Evolutionary conservation across 352 stramenopile genomes (phyloP).

Genomic region (Phytopythium vexans): DNA sequence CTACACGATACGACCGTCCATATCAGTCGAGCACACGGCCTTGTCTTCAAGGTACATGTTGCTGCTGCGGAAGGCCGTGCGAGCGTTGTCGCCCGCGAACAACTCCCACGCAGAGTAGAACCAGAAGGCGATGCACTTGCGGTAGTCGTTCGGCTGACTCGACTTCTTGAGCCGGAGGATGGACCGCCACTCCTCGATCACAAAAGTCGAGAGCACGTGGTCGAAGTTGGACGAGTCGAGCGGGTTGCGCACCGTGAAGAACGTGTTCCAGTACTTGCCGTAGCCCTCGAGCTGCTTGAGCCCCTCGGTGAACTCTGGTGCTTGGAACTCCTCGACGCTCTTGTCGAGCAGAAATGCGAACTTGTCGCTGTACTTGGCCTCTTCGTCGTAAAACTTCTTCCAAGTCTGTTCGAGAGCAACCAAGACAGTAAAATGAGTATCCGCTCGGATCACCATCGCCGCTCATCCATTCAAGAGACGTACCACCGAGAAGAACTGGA

Average conservation of each 20-base stretch:
- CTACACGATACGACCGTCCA: conserved; percentile 5
- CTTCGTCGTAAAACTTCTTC: conserved; percentile 88
- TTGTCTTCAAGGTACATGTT: conserved; percentile 87
- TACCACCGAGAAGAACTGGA: conserved; percentile 84
- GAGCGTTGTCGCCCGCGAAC: conserved; percentile 73
- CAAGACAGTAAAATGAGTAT: neutral
- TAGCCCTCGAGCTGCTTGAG: conserved; percentile 77
- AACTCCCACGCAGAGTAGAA: conserved; percentile 85
- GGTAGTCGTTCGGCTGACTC: conserved; percentile 82
- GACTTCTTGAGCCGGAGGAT: conserved; percentile 83
- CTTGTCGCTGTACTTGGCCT: conserved; percentile 86
- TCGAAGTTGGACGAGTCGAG: conserved; percentile 73
- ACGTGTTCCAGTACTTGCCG: conserved; percentile 83
- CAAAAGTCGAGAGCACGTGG: conserved; percentile 63
- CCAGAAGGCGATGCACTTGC: conserved; percentile 86
- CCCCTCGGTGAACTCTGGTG: conserved; percentile 62
- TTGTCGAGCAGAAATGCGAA: conserved; percentile 78
- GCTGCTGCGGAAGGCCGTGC: conserved; percentile 70
- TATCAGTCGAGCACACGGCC: conserved; percentile 21
- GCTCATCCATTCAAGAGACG: conserved; percentile 3
- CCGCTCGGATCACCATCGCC: neutral
- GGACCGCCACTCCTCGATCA: conserved; percentile 68
- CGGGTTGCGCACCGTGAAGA: conserved; percentile 72
- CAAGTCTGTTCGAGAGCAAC: conserved; percentile 40
- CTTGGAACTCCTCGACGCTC: conserved; percentile 59